These are phyloP conservation scores for Trichophyton rubrum DNA, from an alignment of 2,329 filamentous ascomycete species.

Conservation along the genomic window DNA sequence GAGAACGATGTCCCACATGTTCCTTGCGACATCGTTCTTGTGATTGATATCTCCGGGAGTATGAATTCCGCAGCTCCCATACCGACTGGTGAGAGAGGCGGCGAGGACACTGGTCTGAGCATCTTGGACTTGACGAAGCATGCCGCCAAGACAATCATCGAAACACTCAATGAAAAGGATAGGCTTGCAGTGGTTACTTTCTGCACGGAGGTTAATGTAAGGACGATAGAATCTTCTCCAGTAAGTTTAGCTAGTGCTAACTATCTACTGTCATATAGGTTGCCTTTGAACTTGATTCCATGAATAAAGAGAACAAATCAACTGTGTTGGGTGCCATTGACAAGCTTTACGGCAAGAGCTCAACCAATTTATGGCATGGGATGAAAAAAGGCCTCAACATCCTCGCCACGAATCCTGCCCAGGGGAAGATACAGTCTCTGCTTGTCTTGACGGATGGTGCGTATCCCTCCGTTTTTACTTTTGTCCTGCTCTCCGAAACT, in stretches of 20 bases:
- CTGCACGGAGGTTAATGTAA: constrained; percentile 27
- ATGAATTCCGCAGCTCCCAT: constrained; percentile 41
- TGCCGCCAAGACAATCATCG: constrained; percentile 45
- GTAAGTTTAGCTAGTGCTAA: neutral
- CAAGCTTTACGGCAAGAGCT: constrained; percentile 25
- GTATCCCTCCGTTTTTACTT: neutral
- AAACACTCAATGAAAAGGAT: constrained; percentile 44
- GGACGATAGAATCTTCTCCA: neutral
- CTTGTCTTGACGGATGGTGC: constrained; percentile 24
- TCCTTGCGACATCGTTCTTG: constrained; percentile 49
- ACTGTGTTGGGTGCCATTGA: constrained; percentile 33
- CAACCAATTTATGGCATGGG: constrained; percentile 49
- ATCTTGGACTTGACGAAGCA: constrained; percentile 50
- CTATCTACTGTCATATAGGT: constrained; percentile 11
- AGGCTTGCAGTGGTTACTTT: constrained; percentile 49
- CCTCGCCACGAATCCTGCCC: constrained; percentile 25
- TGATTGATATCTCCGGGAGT: constrained; percentile 49
- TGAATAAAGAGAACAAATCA: constrained; percentile 39
- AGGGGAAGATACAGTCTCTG: constrained; percentile 22
- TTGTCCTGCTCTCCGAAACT: neutral
- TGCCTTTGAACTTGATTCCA: constrained; percentile 37
- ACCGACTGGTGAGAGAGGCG: constrained; percentile 23
- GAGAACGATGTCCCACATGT: constrained; percentile 20
- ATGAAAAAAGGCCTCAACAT: constrained; percentile 40
- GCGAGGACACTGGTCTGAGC: constrained; percentile 40